Percentiles rank a stretch among this genome's conserved stretches.
Evolutionary conservation across 2,329 filamentous ascomycete genomes (phyloP).

Genomic region (Mycosphaerella sp.): DNA sequence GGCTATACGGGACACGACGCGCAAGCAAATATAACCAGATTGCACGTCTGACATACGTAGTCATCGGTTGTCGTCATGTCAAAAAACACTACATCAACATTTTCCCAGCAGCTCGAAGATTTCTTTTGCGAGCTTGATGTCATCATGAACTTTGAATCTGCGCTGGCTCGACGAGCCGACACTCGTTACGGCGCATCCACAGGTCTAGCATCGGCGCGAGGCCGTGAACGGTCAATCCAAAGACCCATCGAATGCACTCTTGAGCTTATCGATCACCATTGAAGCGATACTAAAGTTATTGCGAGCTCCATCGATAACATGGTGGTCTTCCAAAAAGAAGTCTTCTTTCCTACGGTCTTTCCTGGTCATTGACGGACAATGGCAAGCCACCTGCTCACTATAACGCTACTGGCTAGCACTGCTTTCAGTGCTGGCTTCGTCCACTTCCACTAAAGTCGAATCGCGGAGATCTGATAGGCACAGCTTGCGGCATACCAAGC

Average conservation of each 20-base stretch:
- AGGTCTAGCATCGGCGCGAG: not conserved
- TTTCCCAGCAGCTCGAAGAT: too few species aligned
- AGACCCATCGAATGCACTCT: not conserved
- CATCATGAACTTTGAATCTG: not conserved
- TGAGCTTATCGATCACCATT: not conserved
- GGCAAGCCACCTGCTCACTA: not conserved
- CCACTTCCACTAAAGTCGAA: not conserved
- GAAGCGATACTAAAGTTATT: not conserved
- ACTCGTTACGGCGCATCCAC: not conserved
- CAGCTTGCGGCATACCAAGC: not conserved
- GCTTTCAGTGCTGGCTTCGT: not conserved
- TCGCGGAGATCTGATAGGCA: not conserved
- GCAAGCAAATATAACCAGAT: too few species aligned
- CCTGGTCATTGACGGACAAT: not conserved
- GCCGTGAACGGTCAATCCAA: not conserved
- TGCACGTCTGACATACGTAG: too few species aligned
- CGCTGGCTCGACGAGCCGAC: too few species aligned
- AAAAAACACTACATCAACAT: too few species aligned
- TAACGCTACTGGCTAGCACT: not conserved
- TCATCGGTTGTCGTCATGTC: too few species aligned
- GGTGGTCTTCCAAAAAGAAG: not conserved
- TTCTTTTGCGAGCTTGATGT: not conserved
- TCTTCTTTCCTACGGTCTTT: not conserved
- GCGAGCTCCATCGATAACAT: not conserved
- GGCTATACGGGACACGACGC: too few species aligned